phyloP scores from a whole-genome alignment of 352 stramenopile species.

The Pythium sp. region DNA sequence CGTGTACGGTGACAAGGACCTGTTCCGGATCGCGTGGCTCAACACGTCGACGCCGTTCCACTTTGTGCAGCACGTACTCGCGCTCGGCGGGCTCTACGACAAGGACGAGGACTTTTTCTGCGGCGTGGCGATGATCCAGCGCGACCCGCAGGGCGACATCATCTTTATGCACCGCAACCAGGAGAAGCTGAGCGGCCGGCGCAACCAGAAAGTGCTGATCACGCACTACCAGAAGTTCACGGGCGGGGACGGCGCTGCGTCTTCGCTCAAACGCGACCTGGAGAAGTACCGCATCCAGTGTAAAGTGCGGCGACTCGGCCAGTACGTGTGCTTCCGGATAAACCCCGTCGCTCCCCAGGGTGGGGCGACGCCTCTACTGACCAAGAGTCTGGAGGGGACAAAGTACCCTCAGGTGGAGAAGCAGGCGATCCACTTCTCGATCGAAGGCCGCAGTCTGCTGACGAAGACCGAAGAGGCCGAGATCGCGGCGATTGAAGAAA shows the following conservation, averaged over 20 bases:
- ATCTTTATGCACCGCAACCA: conserved; percentile 84
- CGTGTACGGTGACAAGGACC: conserved; percentile 75
- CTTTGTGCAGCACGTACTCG: conserved; percentile 57
- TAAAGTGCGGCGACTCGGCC: conserved; percentile 52
- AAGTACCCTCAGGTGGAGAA: conserved; percentile 56
- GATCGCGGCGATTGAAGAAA: conserved; percentile 45
- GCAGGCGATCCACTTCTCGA: conserved; percentile 77
- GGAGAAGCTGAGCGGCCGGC: conserved; percentile 64
- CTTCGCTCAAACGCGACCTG: conserved; percentile 45
- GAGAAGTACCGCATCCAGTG: conserved; percentile 74
- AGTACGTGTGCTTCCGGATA: conserved; percentile 67
- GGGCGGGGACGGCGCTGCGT: conserved; percentile 53
- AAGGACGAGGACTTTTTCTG: conserved; percentile 59
- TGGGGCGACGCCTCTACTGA: conserved; percentile 41
- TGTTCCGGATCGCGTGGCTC: conserved; percentile 79
- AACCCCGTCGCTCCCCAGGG: conserved; percentile 41
- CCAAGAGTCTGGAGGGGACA: conserved; percentile 56
- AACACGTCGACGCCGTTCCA: conserved; percentile 71
- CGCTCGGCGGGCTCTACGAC: conserved; percentile 53
- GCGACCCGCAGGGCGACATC: conserved; percentile 62
- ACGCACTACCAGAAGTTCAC: conserved; percentile 79
- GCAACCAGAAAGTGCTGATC: conserved; percentile 55
- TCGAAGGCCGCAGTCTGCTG: conserved; percentile 62
- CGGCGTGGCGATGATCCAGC: conserved; percentile 79
- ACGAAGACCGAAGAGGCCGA: conserved; percentile 55